phyloP scores from a whole-genome alignment of 768 basidiomycete species.

The Leccinum imitatum region DNA sequence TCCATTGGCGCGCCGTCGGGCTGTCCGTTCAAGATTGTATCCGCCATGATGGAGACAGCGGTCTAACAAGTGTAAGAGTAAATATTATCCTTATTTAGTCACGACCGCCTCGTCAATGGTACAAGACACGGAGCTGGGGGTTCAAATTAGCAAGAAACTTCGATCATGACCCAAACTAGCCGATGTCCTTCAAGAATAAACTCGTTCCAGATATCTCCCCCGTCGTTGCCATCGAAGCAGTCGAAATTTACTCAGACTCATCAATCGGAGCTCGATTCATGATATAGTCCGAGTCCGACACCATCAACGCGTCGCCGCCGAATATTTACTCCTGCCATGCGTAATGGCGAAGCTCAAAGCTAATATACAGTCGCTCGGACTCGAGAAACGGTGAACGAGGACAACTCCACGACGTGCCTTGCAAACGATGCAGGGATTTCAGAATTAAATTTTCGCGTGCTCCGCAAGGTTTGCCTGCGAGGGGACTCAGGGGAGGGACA shows the following conservation, averaged over 20 bases:
- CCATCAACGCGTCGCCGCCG: no score
- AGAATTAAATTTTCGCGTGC: background rate
- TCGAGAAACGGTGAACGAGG: no score
- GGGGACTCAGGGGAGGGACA: no score
- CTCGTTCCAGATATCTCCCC: background rate
- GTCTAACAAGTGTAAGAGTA: background rate
- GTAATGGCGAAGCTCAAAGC: no score
- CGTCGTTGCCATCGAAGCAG: background rate
- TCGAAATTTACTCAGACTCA: background rate
- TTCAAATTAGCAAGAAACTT: no score
- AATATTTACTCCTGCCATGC: no score
- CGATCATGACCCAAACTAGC: background rate
- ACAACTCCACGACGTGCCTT: background rate
- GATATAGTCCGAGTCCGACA: background rate
- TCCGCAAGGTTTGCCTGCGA: background rate
- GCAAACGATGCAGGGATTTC: background rate
- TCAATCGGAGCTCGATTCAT: background rate
- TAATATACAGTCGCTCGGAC: no score
- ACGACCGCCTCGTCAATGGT: background rate
- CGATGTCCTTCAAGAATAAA: background rate
- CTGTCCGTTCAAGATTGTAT: slow-evolving; percentile 21
- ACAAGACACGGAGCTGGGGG: background rate
- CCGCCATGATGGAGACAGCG: background rate
- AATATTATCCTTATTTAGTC: background rate
- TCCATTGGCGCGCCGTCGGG: slow-evolving; percentile 17